A percentile compares a stretch with the other conserved stretches of the same genome.
Conservation (phyloP, 2,329 filamentous ascomycete species). For the Fusarium lateritium region DNA sequence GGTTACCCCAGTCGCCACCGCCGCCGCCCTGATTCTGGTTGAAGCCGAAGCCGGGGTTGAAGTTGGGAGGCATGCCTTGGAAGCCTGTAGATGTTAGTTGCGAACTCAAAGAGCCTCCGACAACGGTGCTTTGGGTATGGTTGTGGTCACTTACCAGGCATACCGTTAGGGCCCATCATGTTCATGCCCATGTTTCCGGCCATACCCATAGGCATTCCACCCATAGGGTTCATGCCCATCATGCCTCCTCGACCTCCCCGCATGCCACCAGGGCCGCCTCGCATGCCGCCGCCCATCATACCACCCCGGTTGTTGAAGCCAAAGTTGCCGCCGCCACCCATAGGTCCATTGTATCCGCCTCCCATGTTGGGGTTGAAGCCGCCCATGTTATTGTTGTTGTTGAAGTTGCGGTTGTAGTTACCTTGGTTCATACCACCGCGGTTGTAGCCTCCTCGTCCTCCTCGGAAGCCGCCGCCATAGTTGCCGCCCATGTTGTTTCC, state of each 20-base stretch:
- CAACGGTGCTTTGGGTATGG: not conserved
- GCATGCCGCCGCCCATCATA: slow-evolving; percentile 62
- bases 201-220: slow-evolving; percentile 69
- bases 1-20: slow-evolving; percentile 78
- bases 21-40: slow-evolving; percentile 62
- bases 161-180: slow-evolving; percentile 66
- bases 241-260: slow-evolving; percentile 65
- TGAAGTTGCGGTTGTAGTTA: slow-evolving; percentile 62
- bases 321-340: slow-evolving; percentile 67
- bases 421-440: slow-evolving; percentile 63
- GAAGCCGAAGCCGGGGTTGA: slow-evolving; percentile 80
- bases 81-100: slow-evolving; percentile 66
- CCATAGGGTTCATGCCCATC: slow-evolving; percentile 64
- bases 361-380: slow-evolving; percentile 61
- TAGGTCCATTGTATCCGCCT: slow-evolving; percentile 65
- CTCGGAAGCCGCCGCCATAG: slow-evolving; percentile 67
- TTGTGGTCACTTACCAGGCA: slow-evolving; percentile 53
- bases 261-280: slow-evolving; percentile 66
- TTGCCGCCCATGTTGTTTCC: slow-evolving; percentile 59
- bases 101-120: not conserved
- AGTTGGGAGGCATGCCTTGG: slow-evolving; percentile 77
- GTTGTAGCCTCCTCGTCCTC: slow-evolving; percentile 66
- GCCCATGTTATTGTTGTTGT: slow-evolving; percentile 61
- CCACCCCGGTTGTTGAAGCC: slow-evolving; percentile 64
- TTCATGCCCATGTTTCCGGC: slow-evolving; percentile 71